Evolutionary conservation across 345 rosid genomes (phyloP).

Genomic region (Punica granatum): DNA sequence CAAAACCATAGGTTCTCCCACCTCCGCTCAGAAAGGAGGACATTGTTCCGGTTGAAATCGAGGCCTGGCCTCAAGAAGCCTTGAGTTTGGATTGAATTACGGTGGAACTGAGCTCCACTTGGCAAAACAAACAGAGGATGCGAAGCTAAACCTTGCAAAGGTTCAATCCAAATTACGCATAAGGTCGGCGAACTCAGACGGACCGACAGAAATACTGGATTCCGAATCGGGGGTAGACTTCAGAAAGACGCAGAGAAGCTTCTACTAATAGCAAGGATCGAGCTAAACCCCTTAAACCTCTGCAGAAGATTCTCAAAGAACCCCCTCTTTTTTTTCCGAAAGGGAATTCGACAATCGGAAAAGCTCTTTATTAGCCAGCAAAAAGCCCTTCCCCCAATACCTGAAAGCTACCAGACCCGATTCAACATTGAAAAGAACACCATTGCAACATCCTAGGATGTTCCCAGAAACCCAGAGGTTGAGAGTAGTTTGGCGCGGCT

Average conservation of each 20-base stretch:
- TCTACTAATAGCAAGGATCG: not conserved
- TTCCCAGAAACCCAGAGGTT: not conserved
- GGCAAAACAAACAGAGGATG: not conserved
- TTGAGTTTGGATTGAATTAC: not conserved
- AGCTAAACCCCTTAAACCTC: not conserved
- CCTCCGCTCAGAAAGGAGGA: slow-evolving; percentile 73
- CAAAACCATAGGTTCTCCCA: slow-evolving; percentile 61
- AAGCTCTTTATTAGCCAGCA: not conserved
- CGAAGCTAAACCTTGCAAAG: no score
- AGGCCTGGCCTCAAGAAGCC: not conserved
- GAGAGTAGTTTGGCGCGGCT: not conserved
- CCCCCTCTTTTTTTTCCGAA: not conserved
- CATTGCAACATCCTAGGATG: not conserved
- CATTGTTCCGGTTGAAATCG: slow-evolving; percentile 25
- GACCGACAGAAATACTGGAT: not conserved
- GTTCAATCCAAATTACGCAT: no score
- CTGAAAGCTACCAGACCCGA: not conserved
- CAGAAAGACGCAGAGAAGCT: not conserved
- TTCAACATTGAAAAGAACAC: not conserved
- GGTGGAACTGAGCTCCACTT: not conserved
- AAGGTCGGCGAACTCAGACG: no score
- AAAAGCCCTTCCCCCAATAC: not conserved
- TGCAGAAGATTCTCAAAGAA: not conserved
- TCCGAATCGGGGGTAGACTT: no score
- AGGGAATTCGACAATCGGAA: not conserved